Percentiles rank a stretch among this genome's conserved stretches.
phyloP scores from a whole-genome alignment of 345 rosid species.

The Psidium guajava region DNA sequence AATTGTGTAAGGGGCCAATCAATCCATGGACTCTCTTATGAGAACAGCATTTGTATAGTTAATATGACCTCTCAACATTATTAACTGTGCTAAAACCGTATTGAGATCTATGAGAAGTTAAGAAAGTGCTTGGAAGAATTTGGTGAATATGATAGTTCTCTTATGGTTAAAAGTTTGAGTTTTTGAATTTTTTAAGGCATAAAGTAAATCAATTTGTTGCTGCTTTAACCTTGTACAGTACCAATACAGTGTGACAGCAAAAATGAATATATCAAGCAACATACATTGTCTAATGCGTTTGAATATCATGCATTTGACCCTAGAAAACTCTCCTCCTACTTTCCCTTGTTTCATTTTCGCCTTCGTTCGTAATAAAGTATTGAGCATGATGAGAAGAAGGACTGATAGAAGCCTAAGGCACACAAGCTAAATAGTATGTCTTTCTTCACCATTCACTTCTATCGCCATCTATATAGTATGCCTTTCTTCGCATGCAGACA shows the following conservation, averaged over 20 bases:
- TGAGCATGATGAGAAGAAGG: neutral
- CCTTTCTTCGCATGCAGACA: neutral
- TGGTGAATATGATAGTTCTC: neutral
- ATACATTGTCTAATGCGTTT: neutral
- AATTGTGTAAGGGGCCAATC: neutral
- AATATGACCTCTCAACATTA: neutral
- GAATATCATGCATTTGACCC: neutral
- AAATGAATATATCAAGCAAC: neutral
- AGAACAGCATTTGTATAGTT: neutral
- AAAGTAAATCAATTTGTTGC: neutral
- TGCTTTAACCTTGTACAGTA: neutral
- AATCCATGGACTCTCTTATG: neutral
- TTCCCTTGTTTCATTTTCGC: neutral
- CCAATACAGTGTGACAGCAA: neutral
- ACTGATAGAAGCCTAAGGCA: neutral
- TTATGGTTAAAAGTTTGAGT: neutral
- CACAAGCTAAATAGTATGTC: neutral
- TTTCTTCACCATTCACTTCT: neutral
- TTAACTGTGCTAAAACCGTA: neutral
- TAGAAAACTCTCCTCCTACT: neutral
- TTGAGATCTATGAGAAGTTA: neutral
- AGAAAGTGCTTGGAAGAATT: neutral
- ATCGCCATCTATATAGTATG: neutral
- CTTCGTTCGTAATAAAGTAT: neutral
- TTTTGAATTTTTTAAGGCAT: neutral